Percentiles rank a stretch among this genome's conserved stretches.
phyloP scores from a whole-genome alignment of 495 filamentous ascomycete species.

The Apiosordaria backusii region DNA sequence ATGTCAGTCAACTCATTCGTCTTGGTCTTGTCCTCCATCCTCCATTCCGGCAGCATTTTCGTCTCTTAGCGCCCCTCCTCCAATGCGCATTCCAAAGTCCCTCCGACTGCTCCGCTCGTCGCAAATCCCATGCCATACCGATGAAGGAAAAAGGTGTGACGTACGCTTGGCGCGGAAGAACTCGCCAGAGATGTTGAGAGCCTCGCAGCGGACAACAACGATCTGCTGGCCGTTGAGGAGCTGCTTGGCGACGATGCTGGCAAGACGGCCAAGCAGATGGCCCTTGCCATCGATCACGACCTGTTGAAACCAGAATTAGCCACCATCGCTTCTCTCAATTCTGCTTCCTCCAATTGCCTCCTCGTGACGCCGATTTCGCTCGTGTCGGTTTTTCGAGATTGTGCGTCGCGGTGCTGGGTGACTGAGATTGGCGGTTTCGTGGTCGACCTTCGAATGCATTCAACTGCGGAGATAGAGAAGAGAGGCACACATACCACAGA shows the following conservation, averaged over 20 bases:
- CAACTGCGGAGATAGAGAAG: conserved; percentile 7
- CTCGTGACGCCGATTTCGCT: conserved; percentile 1
- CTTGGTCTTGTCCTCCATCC: conserved; percentile 6
- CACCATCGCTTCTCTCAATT: conserved; percentile 7
- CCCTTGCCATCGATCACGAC: conserved; percentile 99
- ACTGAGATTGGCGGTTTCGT: neutral
- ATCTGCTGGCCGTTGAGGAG: conserved; percentile 99
- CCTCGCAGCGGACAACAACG: conserved; percentile 97
- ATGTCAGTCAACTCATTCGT: conserved; percentile 32
- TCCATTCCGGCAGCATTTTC: neutral
- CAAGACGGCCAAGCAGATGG: conserved; percentile 97
- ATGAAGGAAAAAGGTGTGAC: conserved; percentile 42
- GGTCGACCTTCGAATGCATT: conserved; percentile 1
- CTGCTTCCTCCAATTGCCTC: neutral
- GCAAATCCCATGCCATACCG: neutral
- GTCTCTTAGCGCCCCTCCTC: neutral
- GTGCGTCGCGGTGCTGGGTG: conserved; percentile 6
- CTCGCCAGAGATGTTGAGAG: conserved; percentile 99
- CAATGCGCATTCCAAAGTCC: neutral
- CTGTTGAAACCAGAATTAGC: conserved; percentile 48
- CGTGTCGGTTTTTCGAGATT: neutral
- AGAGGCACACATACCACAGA: conserved; percentile 73
- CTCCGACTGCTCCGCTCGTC: neutral
- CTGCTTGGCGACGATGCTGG: conserved; percentile 98
- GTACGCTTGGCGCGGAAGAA: conserved; percentile 99